phyloP scores from a whole-genome alignment of 805 yeast genomes.

The Pichia membranifaciens region DNA sequence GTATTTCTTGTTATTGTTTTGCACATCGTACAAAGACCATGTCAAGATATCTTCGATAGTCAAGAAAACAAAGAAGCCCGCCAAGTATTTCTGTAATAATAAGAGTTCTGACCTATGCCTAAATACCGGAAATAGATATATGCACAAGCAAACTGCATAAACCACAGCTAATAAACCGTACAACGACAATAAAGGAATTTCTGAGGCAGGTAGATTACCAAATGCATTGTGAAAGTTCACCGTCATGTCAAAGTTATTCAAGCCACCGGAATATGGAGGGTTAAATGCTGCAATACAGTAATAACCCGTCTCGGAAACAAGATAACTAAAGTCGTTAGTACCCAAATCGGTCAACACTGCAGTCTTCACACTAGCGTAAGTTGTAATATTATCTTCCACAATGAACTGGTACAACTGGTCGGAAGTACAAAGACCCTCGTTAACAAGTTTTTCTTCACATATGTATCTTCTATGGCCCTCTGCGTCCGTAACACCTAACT shows the following conservation, averaged over 20 bases:
- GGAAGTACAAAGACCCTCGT: slow-evolving; percentile 46
- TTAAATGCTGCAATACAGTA: slow-evolving; percentile 81
- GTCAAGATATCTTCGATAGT: slow-evolving; percentile 79
- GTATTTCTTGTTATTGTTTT: slow-evolving; percentile 45
- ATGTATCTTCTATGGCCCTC: slow-evolving; percentile 49
- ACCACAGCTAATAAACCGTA: slow-evolving; percentile 81
- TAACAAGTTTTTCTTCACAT: slow-evolving; percentile 70
- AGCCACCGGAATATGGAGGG: slow-evolving; percentile 26
- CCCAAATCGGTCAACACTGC: slow-evolving; percentile 53
- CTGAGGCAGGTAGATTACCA: slow-evolving; percentile 84
- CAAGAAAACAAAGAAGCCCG: slow-evolving; percentile 78
- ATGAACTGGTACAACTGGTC: slow-evolving; percentile 59
- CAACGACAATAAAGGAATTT: slow-evolving; percentile 83
- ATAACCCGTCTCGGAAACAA: slow-evolving; percentile 73
- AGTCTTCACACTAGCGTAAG: slow-evolving; percentile 50
- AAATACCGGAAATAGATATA: slow-evolving; percentile 80
- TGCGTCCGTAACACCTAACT: slow-evolving; percentile 51
- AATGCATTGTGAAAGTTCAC: slow-evolving; percentile 87
- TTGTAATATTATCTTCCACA: slow-evolving; percentile 35
- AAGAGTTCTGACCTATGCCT: slow-evolving; percentile 81
- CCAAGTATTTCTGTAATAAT: slow-evolving; percentile 84
- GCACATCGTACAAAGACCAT: slow-evolving; percentile 87
- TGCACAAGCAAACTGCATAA: slow-evolving; percentile 74
- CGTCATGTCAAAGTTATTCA: slow-evolving; percentile 49
- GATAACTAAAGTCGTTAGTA: slow-evolving; percentile 54